Evolutionary conservation across 768 basidiomycete species (phyloP).

Genomic region (Boletus vinaceobasis): DNA sequence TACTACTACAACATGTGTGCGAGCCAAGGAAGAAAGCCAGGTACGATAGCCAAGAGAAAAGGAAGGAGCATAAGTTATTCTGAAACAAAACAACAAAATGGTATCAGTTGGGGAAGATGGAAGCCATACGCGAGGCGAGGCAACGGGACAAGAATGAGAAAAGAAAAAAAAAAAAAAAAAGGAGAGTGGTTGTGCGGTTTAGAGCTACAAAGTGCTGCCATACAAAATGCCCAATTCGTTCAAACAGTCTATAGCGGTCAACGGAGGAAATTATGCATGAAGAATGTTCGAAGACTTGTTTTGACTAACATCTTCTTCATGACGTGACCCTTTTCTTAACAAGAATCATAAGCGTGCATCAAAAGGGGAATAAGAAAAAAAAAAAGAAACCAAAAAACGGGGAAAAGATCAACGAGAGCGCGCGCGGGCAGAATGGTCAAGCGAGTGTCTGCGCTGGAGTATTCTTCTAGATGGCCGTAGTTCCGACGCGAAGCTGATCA

Average conservation of each 20-base stretch:
- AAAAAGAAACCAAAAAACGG: not conserved
- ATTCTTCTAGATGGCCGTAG: constrained; percentile 40
- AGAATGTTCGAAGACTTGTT: constrained; percentile 1
- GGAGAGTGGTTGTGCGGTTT: constrained; percentile 26
- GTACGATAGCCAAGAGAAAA: constrained; percentile 2
- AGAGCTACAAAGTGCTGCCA: constrained; percentile 28
- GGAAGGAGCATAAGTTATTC: constrained; percentile 24
- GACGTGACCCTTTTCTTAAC: not conserved
- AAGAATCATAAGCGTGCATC: constrained; percentile 4
- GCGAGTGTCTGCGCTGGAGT: constrained; percentile 51
- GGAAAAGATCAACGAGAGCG: constrained; percentile 21
- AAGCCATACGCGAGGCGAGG: not conserved
- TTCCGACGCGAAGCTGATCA: constrained; percentile 51
- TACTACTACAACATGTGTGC: constrained; percentile 29
- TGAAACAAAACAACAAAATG: constrained; percentile 4
- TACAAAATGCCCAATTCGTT: constrained; percentile 16
- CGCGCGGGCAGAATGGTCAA: constrained; percentile 29
- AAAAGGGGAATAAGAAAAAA: not conserved
- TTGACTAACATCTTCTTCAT: constrained; percentile 7
- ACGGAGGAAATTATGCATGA: no score
- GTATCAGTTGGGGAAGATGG: not conserved
- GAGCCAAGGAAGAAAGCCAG: constrained; percentile 1
- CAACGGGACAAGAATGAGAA: not conserved
- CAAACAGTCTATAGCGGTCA: constrained; percentile 23
- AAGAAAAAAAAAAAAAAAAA: constrained; percentile 10